Evolutionary conservation across 2,329 filamentous ascomycete genomes (phyloP), one percentile per base, ranked within the genome.

Genomic region (Cadophora sp.): DNA sequence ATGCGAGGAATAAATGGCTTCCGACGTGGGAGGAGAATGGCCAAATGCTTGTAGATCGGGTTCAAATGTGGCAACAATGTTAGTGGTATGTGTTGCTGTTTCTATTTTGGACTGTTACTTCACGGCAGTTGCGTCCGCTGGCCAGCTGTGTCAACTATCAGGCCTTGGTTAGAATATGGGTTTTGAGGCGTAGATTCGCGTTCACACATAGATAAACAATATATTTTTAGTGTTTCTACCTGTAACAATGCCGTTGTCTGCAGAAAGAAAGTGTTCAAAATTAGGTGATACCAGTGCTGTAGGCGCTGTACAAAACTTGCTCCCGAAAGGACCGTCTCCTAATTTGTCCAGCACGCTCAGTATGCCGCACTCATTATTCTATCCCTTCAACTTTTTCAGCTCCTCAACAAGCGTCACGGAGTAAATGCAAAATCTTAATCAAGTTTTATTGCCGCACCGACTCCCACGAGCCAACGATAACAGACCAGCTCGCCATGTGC

Each of bases 61-160:
- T 94, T 26, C 83, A 86, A 68, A 92, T 92, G 83, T 85, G 84
- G 87, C 87, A 91, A 79, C 88, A 92, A 78, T 90, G 88, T 43
- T 43, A 37, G 40, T 16, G 40, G 11, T 11, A 19, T 43, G 6
- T 14, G 19, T 16, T 43, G 12, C 12, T 43, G 40, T 19, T 3
- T 9, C 19, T 43, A 14, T 16, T 43, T 43, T 3, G 2, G 19
- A 14, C 14, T 43, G 6, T 43, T 2, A 16, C 40, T 43, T 43
- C 12, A 43, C 40, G 40, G 40, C 40, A 43, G 40, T 16, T 43
- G 6, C 12, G 40, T 16, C 6, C 40, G 19, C 40, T 4, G 40
- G 14, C 19, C 14, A 43, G 14, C 12, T 11, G 40, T 43, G 40
- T 43, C 14, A 43, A 43, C 40, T 14, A 5, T 43, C 14, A 43